Evolutionary conservation across 331 rosid species (phyloP).

Genomic region (Telfairia occidentalis): DNA sequence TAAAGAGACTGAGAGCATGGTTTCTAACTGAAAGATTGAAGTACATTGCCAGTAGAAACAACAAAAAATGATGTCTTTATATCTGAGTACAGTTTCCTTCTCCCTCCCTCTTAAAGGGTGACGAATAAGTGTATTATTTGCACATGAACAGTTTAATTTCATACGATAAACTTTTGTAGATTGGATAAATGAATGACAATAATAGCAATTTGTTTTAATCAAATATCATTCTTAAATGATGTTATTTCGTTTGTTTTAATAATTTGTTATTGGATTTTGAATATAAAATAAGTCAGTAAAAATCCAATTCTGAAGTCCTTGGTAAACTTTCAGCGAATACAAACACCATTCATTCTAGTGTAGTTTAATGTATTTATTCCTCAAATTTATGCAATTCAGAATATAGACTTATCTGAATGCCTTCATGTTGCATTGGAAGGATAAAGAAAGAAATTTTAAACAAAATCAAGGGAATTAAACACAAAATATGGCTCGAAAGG

Average conservation of each 20-base stretch:
- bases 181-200: neutral
- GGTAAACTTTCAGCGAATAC: too few species aligned
- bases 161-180: neutral
- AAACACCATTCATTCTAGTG: too few species aligned
- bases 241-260: too few species aligned
- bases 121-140: neutral
- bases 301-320: too few species aligned
- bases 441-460: neutral
- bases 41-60: neutral
- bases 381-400: neutral
- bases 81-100: neutral
- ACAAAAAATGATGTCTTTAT: neutral
- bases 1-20: constrained; percentile 89
- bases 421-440: neutral
- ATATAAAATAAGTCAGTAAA: too few species aligned
- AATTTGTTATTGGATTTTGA: too few species aligned
- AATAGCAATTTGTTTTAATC: neutral
- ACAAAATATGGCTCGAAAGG: neutral
- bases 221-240: neutral
- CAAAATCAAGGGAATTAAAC: neutral
- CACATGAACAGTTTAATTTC: neutral
- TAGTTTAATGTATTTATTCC: too few species aligned
- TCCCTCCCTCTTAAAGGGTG: neutral
- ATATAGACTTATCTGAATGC: neutral
- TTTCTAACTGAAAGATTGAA: constrained; percentile 46